Base-by-base conservation (phyloP, 805 yeast genomes). In the Lipomyces anomalus region DNA sequence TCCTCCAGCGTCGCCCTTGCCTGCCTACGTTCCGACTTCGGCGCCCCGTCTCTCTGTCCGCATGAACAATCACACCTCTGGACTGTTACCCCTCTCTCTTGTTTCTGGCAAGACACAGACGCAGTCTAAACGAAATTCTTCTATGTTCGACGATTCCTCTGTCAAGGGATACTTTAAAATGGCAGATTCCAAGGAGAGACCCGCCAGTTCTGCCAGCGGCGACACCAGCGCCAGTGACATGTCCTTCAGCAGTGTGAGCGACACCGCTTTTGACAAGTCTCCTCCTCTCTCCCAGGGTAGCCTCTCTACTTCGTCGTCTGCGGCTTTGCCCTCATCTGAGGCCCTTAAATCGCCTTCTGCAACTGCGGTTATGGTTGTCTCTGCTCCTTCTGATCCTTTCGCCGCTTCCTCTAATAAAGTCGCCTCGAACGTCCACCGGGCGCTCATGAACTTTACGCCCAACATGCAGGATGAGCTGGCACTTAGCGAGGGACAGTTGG, bases 391-490 rank as follows among this genome's bases (percentile, higher is more conserved):
- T 13, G 40, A 41, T 21, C 42, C 40, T 11, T 49, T 47, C 16
- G 36, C 51, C 3, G 9, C 33, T 13, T 41, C 55, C 20, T 42
- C 48, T 28, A n/a, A n/a, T n/a, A n/a, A n/a, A n/a, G n/a, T n/a
- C n/a, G n/a, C n/a, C n/a, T 41, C 55, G 21, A 50, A 50, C 38
- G 56, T 54, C 7, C 56, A 54, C 49, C 57, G 56, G 13, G 58
- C 55, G 11, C 40, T 44, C 20, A 47, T 54, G 52, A 57, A 55
- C 13, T 56, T 52, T 37, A 37, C 23, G 13, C 59, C 59, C 20
- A 40, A 56, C 24, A 56, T 56, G 59, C 54, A 56, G 24, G 59
- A 56, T 40, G 59, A 56, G 42, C 47, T 56, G 16, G 50, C 45
- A 3, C 46, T 56, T 11, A 41, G 42, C 30, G 56, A 55, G 13